phyloP scores from a whole-genome alignment of 2,329 filamentous ascomycete species.

The Mycosphaerella sp. region DNA sequence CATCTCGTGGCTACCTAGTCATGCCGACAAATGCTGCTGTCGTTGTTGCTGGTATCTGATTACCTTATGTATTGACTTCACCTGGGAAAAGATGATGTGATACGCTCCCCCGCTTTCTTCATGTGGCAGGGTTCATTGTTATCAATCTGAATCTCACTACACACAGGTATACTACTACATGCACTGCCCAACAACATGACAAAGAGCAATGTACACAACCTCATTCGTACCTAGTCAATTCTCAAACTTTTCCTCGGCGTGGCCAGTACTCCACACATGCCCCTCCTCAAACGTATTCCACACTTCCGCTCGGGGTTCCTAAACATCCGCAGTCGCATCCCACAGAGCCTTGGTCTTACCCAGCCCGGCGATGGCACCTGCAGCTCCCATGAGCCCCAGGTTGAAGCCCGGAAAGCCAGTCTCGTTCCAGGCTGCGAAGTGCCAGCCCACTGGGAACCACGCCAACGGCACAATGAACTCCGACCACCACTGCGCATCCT shows the following conservation, averaged over 20 bases:
- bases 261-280: not conserved
- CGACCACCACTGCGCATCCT: conserved; percentile 40
- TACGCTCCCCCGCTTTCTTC: too few relatives aligned
- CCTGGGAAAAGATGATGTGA: too few relatives aligned
- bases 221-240: too few relatives aligned
- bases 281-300: not conserved
- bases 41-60: not conserved
- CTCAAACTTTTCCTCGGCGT: too few relatives aligned
- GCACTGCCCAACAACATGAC: too few relatives aligned
- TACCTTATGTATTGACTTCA: not conserved
- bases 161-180: too few relatives aligned
- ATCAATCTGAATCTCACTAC: too few relatives aligned
- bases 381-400: conserved; percentile 39
- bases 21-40: not conserved
- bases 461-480: conserved; percentile 39
- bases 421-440: conserved; percentile 34
- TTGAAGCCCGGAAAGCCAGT: conserved; percentile 41
- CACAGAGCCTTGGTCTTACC: conserved; percentile 31
- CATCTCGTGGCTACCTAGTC: not conserved
- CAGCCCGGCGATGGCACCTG: conserved; percentile 38
- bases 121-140: too few relatives aligned
- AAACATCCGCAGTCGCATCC: conserved; percentile 28
- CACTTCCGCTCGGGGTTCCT: not conserved
- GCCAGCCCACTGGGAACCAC: conserved; percentile 42
- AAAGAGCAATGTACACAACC: not conserved